A percentile compares a stretch with the other conserved stretches of the same genome.
These are phyloP conservation scores for Parietaria judaica DNA, from an alignment of 306 rosid species.

Conservation along the genomic window DNA sequence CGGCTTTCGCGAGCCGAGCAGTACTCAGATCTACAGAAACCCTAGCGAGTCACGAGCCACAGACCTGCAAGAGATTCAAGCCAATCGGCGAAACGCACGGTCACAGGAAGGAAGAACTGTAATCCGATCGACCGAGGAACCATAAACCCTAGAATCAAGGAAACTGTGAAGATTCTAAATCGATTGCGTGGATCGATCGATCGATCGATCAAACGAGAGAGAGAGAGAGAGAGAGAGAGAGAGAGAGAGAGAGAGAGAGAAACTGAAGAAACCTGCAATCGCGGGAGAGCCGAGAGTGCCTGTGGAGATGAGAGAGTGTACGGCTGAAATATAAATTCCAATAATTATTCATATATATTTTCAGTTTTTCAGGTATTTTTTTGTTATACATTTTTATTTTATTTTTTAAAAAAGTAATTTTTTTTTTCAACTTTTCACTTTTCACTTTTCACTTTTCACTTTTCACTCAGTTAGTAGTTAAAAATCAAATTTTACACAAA, in stretches of 20 bases:
- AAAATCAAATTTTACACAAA: background rate
- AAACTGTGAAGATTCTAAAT: background rate
- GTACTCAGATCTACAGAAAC: conserved; percentile 68
- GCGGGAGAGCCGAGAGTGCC: conserved; percentile 32
- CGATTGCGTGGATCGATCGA: conserved; percentile 43
- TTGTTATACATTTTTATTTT: background rate
- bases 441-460: too few relatives aligned
- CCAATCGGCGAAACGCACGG: conserved; percentile 13
- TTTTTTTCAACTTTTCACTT: background rate
- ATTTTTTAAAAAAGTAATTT: background rate
- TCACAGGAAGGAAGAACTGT: background rate
- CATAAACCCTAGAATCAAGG: conserved; percentile 48
- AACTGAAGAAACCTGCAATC: conserved; percentile 44
- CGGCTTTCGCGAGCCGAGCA: conserved; percentile 14
- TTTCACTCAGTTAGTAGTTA: background rate
- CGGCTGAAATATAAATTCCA: conserved; percentile 4
- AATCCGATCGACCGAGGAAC: too few relatives aligned
- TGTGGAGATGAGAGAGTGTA: conserved; percentile 10
- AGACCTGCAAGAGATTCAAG: conserved; percentile 12
- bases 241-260: conserved; percentile 19
- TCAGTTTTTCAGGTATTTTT: background rate
- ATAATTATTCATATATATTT: conserved; percentile 1
- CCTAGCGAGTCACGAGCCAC: conserved; percentile 42
- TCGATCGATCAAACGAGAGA: conserved; percentile 11
- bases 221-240: conserved; percentile 18